Evolutionary conservation across 148 eudicot species (phyloP).

Genomic region (Chenopodium album): DNA sequence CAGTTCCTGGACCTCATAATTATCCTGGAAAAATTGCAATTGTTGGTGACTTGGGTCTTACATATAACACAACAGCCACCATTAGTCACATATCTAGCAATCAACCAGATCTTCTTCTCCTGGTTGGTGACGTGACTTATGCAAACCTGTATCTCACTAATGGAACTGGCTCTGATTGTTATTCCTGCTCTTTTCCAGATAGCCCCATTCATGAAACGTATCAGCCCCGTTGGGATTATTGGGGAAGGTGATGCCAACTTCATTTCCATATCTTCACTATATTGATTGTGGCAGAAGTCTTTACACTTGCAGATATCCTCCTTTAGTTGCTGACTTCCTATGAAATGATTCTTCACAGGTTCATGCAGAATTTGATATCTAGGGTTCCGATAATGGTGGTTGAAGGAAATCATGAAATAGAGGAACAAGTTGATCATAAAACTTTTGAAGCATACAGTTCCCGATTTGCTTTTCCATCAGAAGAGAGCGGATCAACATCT

Average conservation of each 20-base stretch:
- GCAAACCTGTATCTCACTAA: constrained; percentile 89
- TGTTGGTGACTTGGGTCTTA: constrained; percentile 89
- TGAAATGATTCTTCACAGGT: constrained; percentile 44
- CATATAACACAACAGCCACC: constrained; percentile 78
- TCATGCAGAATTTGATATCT: constrained; percentile 77
- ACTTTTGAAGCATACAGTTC: constrained; percentile 90
- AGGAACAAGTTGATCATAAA: constrained; percentile 57
- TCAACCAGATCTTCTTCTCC: constrained; percentile 74
- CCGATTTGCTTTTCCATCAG: constrained; percentile 92
- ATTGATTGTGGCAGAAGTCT: background rate
- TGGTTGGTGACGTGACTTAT: constrained; percentile 84
- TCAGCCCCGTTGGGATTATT: constrained; percentile 99
- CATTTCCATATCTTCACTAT: background rate
- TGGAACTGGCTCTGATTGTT: constrained; percentile 92
- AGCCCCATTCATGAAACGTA: constrained; percentile 94
- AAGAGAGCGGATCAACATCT: constrained; percentile 79
- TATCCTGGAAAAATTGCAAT: constrained; percentile 74
- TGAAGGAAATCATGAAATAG: constrained; percentile 97
- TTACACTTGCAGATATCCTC: background rate
- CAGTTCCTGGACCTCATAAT: constrained; percentile 53
- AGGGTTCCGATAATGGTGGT: constrained; percentile 88
- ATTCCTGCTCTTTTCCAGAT: constrained; percentile 79
- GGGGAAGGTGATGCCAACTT: constrained; percentile 66
- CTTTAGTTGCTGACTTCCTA: background rate
- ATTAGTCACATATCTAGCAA: constrained; percentile 64